These are phyloP conservation scores for Xylariaceae sp. DNA, from an alignment of 2,329 filamentous ascomycete species.

Conservation along the genomic window DNA sequence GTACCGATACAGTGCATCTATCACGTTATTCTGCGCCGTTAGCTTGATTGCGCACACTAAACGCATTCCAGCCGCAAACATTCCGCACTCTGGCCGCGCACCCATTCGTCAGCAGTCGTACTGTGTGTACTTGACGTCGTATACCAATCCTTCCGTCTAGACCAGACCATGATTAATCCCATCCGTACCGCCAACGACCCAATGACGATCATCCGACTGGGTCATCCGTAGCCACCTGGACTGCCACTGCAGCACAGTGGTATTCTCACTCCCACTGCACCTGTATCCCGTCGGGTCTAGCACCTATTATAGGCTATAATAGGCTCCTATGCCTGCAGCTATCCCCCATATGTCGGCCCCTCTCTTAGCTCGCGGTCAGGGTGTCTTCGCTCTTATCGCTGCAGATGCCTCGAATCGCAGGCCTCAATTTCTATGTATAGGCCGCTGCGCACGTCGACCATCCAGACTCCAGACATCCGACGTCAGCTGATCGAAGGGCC, in stretches of 20 bases:
- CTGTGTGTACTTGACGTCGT: not conserved
- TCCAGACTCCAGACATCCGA: not conserved
- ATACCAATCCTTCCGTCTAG: not conserved
- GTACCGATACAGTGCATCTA: too few species aligned
- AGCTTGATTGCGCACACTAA: not conserved
- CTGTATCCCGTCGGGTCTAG: not conserved
- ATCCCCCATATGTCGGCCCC: too few species aligned
- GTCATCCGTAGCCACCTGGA: not conserved
- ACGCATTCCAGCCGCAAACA: not conserved
- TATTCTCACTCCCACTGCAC: not conserved
- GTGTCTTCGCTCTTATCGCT: not conserved
- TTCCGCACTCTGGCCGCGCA: not conserved
- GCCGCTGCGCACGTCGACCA: not conserved
- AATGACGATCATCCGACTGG: not conserved
- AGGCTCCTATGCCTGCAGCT: not conserved
- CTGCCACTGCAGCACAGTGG: not conserved
- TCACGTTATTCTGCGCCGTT: too few species aligned
- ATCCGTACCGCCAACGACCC: not conserved
- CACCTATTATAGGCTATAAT: not conserved
- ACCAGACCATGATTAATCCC: conserved; percentile 4
- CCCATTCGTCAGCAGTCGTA: not conserved
- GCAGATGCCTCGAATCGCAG: too few species aligned
- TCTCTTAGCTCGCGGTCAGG: not conserved
- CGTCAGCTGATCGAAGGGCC: not conserved
- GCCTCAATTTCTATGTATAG: too few species aligned